Evolutionary conservation across 83 land plant genomes (phyloP).

Genomic region (Picea engelmannii): DNA sequence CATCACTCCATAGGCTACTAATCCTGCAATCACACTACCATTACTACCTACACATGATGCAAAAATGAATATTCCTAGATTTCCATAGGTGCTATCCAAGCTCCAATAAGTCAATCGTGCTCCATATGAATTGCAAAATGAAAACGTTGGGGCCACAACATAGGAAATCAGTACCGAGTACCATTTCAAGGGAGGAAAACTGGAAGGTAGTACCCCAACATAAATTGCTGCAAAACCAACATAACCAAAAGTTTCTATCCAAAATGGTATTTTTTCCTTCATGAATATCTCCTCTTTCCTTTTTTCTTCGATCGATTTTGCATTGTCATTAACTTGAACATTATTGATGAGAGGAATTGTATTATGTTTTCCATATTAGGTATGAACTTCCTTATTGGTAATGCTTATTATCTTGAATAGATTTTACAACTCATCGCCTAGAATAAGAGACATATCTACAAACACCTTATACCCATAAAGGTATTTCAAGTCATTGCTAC

Average conservation of each 20-base stretch:
- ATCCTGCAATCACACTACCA: conserved; percentile 59
- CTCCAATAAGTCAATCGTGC: conserved; percentile 79
- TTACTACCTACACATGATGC: conserved; percentile 57
- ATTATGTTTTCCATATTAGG: too few species aligned
- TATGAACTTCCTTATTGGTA: too few species aligned
- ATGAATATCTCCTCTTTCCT: conserved; percentile 18
- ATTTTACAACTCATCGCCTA: too few species aligned
- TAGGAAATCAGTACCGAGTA: too few species aligned
- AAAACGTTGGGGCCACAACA: conserved; percentile 22
- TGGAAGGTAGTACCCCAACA: conserved; percentile 52
- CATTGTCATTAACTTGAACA: too few species aligned
- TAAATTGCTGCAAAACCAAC: conserved; percentile 23
- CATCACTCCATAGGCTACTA: conserved; percentile 55
- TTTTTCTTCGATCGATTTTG: conserved; percentile 37
- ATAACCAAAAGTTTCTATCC: too few species aligned
- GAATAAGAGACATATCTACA: conserved; percentile 67
- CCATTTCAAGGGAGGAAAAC: conserved; percentile 36
- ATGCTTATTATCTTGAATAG: too few species aligned
- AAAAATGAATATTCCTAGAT: conserved; percentile 70
- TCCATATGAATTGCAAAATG: conserved; percentile 83
- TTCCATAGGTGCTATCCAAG: conserved; percentile 71
- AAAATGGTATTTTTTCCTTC: too few species aligned
- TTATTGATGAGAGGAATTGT: too few species aligned
- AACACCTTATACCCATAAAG: conserved; percentile 21
- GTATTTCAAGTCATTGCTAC: conserved; percentile 81